These are phyloP conservation scores for Liquidambar formosana DNA, from an alignment of 164 flowering plant genomes.

Conservation along the genomic window DNA sequence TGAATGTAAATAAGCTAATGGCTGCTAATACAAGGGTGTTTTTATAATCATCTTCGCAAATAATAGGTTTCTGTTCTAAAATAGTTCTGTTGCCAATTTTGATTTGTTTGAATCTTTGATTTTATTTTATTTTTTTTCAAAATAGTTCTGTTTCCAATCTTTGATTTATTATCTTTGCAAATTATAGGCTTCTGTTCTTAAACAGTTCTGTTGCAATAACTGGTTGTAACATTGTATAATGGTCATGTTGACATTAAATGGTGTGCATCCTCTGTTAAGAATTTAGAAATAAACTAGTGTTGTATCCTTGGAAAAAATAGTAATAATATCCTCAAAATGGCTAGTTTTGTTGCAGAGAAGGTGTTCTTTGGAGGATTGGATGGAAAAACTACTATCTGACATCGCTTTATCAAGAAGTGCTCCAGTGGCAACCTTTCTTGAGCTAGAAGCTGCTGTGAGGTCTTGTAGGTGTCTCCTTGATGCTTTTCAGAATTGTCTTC, in stretches of 20 bases:
- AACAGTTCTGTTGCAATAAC: not conserved
- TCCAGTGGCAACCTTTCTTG: slow-evolving; percentile 85
- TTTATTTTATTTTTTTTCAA: not conserved
- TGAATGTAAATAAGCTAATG: too few species aligned
- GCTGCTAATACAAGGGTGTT: too few species aligned
- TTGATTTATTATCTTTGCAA: too few species aligned
- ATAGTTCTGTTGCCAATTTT: too few species aligned
- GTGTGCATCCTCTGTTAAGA: not conserved
- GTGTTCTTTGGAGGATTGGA: slow-evolving; percentile 89
- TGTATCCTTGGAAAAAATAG: not conserved
- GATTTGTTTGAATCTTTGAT: too few species aligned
- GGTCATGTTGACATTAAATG: not conserved
- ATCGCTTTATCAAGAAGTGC: slow-evolving; percentile 90
- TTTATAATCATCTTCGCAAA: too few species aligned
- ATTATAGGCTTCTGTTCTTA: too few species aligned
- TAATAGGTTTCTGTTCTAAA: too few species aligned
- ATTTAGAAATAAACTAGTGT: slow-evolving; percentile 6
- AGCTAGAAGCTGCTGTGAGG: slow-evolving; percentile 97
- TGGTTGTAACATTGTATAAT: not conserved
- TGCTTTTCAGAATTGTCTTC: not conserved
- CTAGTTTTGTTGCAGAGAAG: slow-evolving; percentile 78
- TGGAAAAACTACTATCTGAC: slow-evolving; percentile 81
- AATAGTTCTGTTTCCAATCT: too few species aligned
- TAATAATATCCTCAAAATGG: slow-evolving; percentile 33
- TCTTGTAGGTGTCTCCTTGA: slow-evolving; percentile 66